phyloP scores from a whole-genome alignment of 2,329 filamentous ascomycete species.

The Tolypocladium paradoxum region DNA sequence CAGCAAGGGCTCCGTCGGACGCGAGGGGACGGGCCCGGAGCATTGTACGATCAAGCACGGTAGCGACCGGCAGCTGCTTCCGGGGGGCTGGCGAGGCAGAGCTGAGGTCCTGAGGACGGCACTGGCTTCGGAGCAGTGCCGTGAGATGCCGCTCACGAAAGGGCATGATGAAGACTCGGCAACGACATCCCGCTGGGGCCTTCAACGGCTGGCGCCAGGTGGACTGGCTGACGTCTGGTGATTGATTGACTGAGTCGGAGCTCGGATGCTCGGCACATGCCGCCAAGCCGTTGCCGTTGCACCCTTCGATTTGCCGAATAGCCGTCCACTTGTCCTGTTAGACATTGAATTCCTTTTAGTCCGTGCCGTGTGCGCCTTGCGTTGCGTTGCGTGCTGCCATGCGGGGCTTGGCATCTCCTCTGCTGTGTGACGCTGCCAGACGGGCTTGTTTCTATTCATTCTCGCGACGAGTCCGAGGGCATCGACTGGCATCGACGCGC shows the following conservation, averaged over 20 bases:
- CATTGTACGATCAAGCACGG: background rate
- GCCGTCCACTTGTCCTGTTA: background rate
- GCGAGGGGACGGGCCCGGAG: background rate
- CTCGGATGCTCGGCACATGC: background rate
- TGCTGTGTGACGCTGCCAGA: background rate
- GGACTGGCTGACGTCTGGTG: background rate
- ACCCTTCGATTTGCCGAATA: background rate
- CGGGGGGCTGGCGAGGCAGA: no score
- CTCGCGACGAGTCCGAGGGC: background rate
- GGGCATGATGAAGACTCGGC: background rate
- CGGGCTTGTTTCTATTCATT: background rate
- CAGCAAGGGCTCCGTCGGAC: background rate
- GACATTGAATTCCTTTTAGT: background rate
- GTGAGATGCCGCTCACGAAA: no score
- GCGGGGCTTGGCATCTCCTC: background rate
- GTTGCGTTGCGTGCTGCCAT: background rate
- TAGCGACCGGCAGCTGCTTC: background rate
- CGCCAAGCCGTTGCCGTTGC: background rate
- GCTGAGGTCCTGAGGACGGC: no score
- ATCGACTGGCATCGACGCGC: background rate
- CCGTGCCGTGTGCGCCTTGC: no score
- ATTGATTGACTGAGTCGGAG: background rate
- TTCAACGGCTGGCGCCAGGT: no score
- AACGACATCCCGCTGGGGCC: background rate
- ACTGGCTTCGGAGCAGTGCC: no score